Evolutionary conservation across 305 asterid species (phyloP), one percentile per base, ranked within the genome.

Genomic region (Withania somnifera): DNA sequence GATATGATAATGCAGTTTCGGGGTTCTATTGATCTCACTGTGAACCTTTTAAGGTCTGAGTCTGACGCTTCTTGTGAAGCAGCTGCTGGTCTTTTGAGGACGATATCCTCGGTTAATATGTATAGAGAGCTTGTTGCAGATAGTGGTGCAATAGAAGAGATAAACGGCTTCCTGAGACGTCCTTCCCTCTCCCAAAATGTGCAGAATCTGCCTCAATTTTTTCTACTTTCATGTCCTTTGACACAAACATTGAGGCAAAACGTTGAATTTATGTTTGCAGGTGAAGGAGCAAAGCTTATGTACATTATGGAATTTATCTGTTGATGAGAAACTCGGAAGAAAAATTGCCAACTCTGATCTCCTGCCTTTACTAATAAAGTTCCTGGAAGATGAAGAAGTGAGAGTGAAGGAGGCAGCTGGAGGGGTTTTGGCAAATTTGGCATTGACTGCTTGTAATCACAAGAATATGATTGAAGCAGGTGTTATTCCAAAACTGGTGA

Each of bases 101-200:
- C 81, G 63, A 81, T 90, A 40, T 93, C 98, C 53, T 88, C 97
- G 0, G 75, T 91, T 84, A 90, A 93, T 84, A 75, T 82, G 15
- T 92, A 93, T 83, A 91, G 97, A 87, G 90, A 88, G 52, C 68
- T 83, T 20, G 97, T 95, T 40, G 98, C 94, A 20, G 91, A 81
- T 83, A 91, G 97, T 85, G 97, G 97, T 66, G 95, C 98, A 34
- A 85, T 95, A 78, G 98, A 93, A 89, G 98, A 92, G 91, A 89
- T 93, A 76, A 86, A 92, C 34, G 87, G 79, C 88, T 78, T 93
- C 78, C 83, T 95, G 82, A 90, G 89, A 73, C 92, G 92, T 53
- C 77, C 93, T 76, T 86, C 92, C 60, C 78, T 92, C 86, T 90
- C 97, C 75, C 82, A 89, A 79, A 85, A 91, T 82, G 98, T 94